These are phyloP conservation scores for Phialophora expanda DNA, from an alignment of 2,329 filamentous ascomycete species.

Conservation along the genomic window DNA sequence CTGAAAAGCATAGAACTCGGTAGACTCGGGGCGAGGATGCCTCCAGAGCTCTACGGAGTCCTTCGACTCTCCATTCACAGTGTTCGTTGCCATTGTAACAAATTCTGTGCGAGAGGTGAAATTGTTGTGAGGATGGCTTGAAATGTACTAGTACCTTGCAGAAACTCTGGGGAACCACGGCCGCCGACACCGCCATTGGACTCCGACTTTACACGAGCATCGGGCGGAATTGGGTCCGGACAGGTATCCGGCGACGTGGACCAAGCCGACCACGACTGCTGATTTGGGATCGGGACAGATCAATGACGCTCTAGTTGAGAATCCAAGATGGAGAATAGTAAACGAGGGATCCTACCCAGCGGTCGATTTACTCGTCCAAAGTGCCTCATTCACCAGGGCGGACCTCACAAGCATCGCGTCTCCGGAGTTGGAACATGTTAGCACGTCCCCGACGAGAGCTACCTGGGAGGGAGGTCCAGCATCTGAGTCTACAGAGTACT, in stretches of 20 bases:
- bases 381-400: background rate
- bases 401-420: background rate
- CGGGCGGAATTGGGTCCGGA: conserved; percentile 1
- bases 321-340: background rate
- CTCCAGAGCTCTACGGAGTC: conserved; percentile 67
- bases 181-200: conserved; percentile 2
- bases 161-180: conserved; percentile 5
- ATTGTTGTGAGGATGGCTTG: conserved; percentile 2
- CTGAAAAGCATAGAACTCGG: conserved; percentile 75
- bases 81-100: conserved; percentile 26
- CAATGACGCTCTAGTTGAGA: background rate
- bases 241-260: background rate
- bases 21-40: conserved; percentile 69
- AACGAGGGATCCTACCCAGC: background rate
- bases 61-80: conserved; percentile 21
- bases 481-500: background rate
- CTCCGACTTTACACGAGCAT: conserved; percentile 18
- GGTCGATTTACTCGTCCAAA: background rate
- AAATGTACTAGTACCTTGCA: conserved; percentile 15
- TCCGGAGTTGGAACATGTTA: background rate
- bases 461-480: background rate
- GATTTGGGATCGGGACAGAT: background rate
- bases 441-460: background rate
- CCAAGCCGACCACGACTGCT: background rate
- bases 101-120: conserved; percentile 6